A percentile compares a stretch with the other conserved stretches of the same genome.
Evolutionary conservation across 805 yeast genomes (phyloP).

Genomic region (Sporopachydermia quercuum): DNA sequence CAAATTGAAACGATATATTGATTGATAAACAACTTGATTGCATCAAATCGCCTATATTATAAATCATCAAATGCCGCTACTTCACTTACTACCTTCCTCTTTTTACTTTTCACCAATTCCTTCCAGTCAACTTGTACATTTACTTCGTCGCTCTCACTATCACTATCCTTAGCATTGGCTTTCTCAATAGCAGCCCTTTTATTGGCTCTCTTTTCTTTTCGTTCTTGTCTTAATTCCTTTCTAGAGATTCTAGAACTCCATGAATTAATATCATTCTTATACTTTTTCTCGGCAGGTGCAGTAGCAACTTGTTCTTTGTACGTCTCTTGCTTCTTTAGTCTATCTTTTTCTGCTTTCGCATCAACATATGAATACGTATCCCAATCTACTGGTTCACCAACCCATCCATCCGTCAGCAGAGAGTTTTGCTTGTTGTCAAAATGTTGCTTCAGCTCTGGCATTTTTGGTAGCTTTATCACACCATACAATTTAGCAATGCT

Average conservation of each 20-base stretch:
- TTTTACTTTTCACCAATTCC: conserved; percentile 56
- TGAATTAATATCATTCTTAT: conserved; percentile 35
- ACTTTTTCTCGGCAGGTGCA: conserved; percentile 13
- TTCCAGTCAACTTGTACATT: conserved; percentile 71
- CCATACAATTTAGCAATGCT: conserved; percentile 70
- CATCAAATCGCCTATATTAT: no score
- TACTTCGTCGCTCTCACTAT: conserved; percentile 22
- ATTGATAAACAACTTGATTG: no score
- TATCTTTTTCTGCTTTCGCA: conserved; percentile 40
- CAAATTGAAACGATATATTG: no score
- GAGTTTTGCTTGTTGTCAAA: conserved; percentile 24
- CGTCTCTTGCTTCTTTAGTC: conserved; percentile 43
- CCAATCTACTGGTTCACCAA: conserved; percentile 48
- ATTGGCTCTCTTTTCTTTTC: conserved; percentile 55
- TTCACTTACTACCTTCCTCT: conserved; percentile 26
- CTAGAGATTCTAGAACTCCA: conserved; percentile 66
- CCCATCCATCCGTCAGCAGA: conserved; percentile 65
- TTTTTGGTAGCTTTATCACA: conserved; percentile 68
- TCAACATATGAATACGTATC: conserved; percentile 54
- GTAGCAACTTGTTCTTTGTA: conserved; percentile 24
- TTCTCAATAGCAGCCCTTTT: conserved; percentile 56
- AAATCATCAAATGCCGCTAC: conserved; percentile 14
- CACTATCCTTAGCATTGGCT: conserved; percentile 25
- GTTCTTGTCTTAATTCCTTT: conserved; percentile 43
- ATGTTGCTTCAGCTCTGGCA: conserved; percentile 71